Conservation (phyloP, 1,284 basidiomycete genomes). For the Irpex lacteus region DNA sequence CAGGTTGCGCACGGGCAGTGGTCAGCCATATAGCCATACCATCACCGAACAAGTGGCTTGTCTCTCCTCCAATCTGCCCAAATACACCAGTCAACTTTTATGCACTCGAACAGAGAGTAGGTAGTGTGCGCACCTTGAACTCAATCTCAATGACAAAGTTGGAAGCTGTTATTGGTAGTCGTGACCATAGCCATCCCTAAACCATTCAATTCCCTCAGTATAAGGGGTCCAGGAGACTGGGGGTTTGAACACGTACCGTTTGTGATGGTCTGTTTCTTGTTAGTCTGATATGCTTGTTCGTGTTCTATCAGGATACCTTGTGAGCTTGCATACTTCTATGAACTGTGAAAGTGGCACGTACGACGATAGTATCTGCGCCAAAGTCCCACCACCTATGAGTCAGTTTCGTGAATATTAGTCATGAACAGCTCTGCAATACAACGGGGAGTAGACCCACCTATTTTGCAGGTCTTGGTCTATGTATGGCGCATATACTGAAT, state of each 20-base stretch:
- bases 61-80: constrained; percentile 72
- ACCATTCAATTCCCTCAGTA: constrained; percentile 13
- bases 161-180: constrained; percentile 72
- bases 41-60: constrained; percentile 79
- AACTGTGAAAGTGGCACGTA: constrained; percentile 44
- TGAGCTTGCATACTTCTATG: too few species aligned
- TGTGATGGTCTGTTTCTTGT: constrained; percentile 65
- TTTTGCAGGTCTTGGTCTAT: constrained; percentile 89
- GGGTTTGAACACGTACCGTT: constrained; percentile 46
- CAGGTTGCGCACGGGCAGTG: constrained; percentile 73
- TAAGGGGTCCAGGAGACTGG: neutral
- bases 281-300: constrained; percentile 85
- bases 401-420: neutral
- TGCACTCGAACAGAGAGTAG: neutral
- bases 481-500: constrained; percentile 83
- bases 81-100: neutral
- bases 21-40: constrained; percentile 96
- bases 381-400: constrained; percentile 86
- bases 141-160: constrained; percentile 89
- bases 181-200: constrained; percentile 94
- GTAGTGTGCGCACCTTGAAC: constrained; percentile 70
- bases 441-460: constrained; percentile 44
- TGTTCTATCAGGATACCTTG: too few species aligned
- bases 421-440: neutral
- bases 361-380: constrained; percentile 84